Percentiles rank a stretch among this genome's conserved stretches.
Evolutionary conservation across 805 yeast species (phyloP).

Genomic region (Sugiyamaella lignohabitans): DNA sequence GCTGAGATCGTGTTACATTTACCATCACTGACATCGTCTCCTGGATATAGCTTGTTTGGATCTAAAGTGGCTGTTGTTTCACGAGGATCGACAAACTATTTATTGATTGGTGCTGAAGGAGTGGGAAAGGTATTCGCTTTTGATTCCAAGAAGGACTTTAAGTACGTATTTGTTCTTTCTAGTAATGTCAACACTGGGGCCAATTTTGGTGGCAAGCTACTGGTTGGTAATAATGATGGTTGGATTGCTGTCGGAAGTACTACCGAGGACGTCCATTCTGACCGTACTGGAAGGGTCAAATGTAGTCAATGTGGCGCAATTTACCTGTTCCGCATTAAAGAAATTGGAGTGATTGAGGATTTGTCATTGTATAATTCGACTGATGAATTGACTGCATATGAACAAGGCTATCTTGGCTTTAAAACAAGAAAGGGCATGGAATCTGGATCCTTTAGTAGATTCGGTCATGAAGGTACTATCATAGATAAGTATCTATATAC

Average conservation of each 20-base stretch:
- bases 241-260: conserved; percentile 31
- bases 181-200: conserved; percentile 15
- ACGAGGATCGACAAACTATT: conserved; percentile 4
- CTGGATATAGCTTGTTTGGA: conserved; percentile 41
- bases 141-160: conserved; percentile 16
- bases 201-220: conserved; percentile 25
- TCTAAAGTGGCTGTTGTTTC: conserved; percentile 28
- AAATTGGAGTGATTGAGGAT: neutral
- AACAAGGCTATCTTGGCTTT: conserved; percentile 4
- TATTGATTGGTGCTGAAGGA: conserved; percentile 38
- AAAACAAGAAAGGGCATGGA: conserved; percentile 12
- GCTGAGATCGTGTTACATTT: conserved; percentile 13
- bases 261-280: conserved; percentile 24
- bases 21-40: conserved; percentile 8
- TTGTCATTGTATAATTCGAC: conserved; percentile 1
- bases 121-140: conserved; percentile 36
- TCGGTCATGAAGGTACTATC: conserved; percentile 33
- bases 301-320: conserved; percentile 40
- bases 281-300: conserved; percentile 8
- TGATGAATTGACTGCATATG: conserved; percentile 7
- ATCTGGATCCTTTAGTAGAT: conserved; percentile 23
- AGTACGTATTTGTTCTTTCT: conserved; percentile 16
- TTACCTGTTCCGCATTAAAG: conserved; percentile 24
- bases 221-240: conserved; percentile 20
- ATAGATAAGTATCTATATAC: conserved; percentile 28